These are phyloP conservation scores for Canna indica DNA, from an alignment of 176 grass and related monocot genomes.

Conservation along the genomic window DNA sequence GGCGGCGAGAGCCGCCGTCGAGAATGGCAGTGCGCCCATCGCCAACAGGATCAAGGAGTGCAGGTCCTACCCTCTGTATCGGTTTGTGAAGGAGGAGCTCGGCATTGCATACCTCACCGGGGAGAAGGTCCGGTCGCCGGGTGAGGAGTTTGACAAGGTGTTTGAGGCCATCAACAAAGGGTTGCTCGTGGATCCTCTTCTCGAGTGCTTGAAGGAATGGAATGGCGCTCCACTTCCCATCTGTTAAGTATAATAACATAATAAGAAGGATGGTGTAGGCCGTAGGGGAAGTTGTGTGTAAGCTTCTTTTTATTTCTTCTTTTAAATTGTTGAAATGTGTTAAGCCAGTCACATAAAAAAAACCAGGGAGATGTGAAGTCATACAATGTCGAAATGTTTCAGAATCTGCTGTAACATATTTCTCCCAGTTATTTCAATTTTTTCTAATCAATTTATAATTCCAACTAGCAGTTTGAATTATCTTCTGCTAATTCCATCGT, in stretches of 20 bases:
- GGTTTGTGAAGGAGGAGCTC: slow-evolving; percentile 16
- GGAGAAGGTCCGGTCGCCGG: slow-evolving; percentile 17
- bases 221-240: slow-evolving; percentile 20
- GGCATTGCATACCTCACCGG: slow-evolving; percentile 9
- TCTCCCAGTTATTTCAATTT: too few relatives aligned
- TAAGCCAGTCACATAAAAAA: too few relatives aligned
- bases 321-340: too few relatives aligned
- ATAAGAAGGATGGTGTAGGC: too few relatives aligned
- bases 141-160: slow-evolving; percentile 24
- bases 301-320: too few relatives aligned
- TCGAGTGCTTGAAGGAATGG: slow-evolving; percentile 24
- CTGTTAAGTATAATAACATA: not conserved
- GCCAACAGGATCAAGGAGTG: slow-evolving; percentile 20
- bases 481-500: too few relatives aligned
- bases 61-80: slow-evolving; percentile 20
- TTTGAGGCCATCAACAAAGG: slow-evolving; percentile 18
- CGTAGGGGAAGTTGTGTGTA: too few relatives aligned
- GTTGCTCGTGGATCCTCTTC: slow-evolving; percentile 10
- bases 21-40: not conserved
- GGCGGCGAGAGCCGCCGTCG: slow-evolving; percentile 1
- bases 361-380: too few relatives aligned
- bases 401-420: too few relatives aligned
- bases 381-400: too few relatives aligned
- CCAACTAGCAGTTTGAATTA: too few relatives aligned
- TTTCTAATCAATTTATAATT: too few relatives aligned